phyloP scores from a whole-genome alignment of 768 basidiomycete genomes.

The Boletus vinaceobasis region DNA sequence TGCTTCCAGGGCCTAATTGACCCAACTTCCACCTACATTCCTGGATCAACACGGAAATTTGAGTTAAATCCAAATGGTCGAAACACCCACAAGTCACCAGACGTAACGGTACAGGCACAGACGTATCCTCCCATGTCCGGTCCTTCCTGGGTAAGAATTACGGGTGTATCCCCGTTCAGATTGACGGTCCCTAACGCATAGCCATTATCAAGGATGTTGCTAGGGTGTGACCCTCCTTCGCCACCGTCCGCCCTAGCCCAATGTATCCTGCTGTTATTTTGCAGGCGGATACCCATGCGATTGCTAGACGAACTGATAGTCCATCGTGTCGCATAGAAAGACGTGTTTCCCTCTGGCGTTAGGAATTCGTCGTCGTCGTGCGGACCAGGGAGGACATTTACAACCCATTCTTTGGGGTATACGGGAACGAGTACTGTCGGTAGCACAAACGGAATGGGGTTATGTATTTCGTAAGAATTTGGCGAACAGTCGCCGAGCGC shows the following conservation, averaged over 20 bases:
- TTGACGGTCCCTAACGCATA: constrained; percentile 56
- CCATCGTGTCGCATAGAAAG: constrained; percentile 54
- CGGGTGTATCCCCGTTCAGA: constrained; percentile 67
- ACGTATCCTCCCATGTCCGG: constrained; percentile 65
- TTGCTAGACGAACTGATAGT: constrained; percentile 55
- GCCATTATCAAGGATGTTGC: constrained; percentile 62
- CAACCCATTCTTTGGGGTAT: constrained; percentile 48
- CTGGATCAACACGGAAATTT: background rate
- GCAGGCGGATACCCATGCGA: constrained; percentile 61
- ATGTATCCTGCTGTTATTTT: constrained; percentile 39
- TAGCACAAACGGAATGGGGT: constrained; percentile 10
- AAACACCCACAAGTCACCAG: constrained; percentile 45
- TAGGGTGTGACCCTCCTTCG: constrained; percentile 66
- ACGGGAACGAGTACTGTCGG: constrained; percentile 35
- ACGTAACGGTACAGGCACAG: constrained; percentile 51
- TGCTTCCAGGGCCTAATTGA: constrained; percentile 56
- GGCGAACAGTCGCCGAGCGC: constrained; percentile 35
- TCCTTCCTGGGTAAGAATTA: constrained; percentile 59
- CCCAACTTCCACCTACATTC: constrained; percentile 61
- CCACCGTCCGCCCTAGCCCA: constrained; percentile 60
- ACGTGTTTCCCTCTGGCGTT: constrained; percentile 41
- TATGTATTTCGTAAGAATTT: constrained; percentile 8
- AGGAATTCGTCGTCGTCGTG: constrained; percentile 59
- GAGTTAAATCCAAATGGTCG: background rate
- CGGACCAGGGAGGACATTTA: constrained; percentile 59